These are phyloP conservation scores for Aspergillus costaricaensis DNA, from an alignment of 2,329 filamentous ascomycete species.

Conservation along the genomic window DNA sequence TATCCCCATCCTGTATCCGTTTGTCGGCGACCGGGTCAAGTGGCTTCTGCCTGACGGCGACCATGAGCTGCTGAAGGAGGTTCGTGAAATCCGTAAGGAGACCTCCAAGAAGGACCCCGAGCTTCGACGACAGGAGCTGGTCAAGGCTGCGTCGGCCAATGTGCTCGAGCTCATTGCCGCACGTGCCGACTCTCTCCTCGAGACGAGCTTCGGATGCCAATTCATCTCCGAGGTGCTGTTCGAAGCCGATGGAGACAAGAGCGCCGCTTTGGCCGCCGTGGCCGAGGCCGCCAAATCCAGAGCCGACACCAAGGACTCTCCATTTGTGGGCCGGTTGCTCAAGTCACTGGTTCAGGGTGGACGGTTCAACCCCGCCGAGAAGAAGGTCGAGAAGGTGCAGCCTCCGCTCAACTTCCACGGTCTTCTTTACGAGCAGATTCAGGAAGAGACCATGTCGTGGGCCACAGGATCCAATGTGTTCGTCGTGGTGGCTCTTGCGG, in stretches of 20 bases:
- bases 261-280: slow-evolving; percentile 69
- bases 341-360: slow-evolving; percentile 90
- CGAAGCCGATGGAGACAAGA: slow-evolving; percentile 72
- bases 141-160: slow-evolving; percentile 71
- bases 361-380: slow-evolving; percentile 73
- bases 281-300: slow-evolving; percentile 50
- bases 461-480: slow-evolving; percentile 84
- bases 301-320: slow-evolving; percentile 59
- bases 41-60: slow-evolving; percentile 67
- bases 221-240: slow-evolving; percentile 82
- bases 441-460: slow-evolving; percentile 75
- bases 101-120: slow-evolving; percentile 93
- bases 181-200: slow-evolving; percentile 67
- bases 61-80: slow-evolving; percentile 70
- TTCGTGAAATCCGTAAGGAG: slow-evolving; percentile 74
- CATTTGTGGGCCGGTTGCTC: slow-evolving; percentile 76
- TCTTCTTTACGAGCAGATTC: slow-evolving; percentile 78
- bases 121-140: slow-evolving; percentile 72
- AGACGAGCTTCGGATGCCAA: slow-evolving; percentile 81
- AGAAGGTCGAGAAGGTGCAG: slow-evolving; percentile 69
- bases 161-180: slow-evolving; percentile 73
- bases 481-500: slow-evolving; percentile 77
- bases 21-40: slow-evolving; percentile 64
- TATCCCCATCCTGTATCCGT: slow-evolving; percentile 75
- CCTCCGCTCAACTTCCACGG: slow-evolving; percentile 79